Base-by-base conservation (phyloP, 2,329 filamentous ascomycete species). In the Penicillium palitans region DNA sequence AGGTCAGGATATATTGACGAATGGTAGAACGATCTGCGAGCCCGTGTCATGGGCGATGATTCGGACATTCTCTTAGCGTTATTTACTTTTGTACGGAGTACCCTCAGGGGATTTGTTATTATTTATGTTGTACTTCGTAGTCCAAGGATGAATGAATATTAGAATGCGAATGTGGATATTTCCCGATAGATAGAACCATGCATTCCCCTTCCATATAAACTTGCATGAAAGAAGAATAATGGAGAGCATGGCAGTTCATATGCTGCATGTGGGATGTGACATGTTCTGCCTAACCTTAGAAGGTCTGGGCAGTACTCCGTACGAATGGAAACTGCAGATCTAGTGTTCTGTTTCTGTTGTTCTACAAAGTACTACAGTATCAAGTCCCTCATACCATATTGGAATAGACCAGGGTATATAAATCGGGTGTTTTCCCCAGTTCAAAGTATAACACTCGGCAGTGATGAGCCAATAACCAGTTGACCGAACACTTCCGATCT, bases 21-120 rank as follows among this genome's bases (percentile, higher is more conserved):
- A 70, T 70, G 62, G 63, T 60, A 65, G 58, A 12, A 39, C 57
- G 41, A 52, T 58, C 6, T 59, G 27, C 9, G 61, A 49, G 51
- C 68, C 64, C 68, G 68, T 70, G 37, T 40, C n/a, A 40, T 19
- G 64, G 55, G 25, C 9, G 25, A 21, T 52, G 50, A 45, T 42
- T 27, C 29, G 31, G 15, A 48, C 33, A 46, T 15, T 35, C 24
- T 27, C 48, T 37, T 37, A 50, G 47, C 47, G 33, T 19, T 33
- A 24, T 47, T 33, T 47, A 33, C 5, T 33, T 33, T 13, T 6
- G 29, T 31, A 31, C 2, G 10, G 10, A 31, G 10, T 31, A 21
- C 13, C 15, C 21, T 25, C 15, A 15, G 42, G 24, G 15, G 24
- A 25, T 44, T 10, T n/a, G 24, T 12, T 15, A 44, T 21, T 42